Evolutionary conservation across 768 basidiomycete species (phyloP), one percentile per base, ranked within the genome.

Genomic region (Suillus luteus): DNA sequence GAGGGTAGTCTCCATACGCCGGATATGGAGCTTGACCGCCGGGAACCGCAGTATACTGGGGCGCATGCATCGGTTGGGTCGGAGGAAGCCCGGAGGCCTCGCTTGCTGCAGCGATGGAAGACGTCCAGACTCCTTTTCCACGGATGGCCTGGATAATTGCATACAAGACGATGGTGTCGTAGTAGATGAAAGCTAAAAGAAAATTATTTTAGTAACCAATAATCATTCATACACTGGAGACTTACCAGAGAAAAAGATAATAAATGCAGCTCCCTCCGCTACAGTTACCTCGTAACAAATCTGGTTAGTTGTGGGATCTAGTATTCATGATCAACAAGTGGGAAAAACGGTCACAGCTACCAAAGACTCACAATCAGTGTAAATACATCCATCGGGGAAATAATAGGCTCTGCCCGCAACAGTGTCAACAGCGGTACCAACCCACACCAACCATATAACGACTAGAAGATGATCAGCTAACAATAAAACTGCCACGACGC

Each of bases 161-260:
- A 38, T 67, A 73, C 51, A 70, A 52, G 31, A 75, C 37, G 22
- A 69, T 51, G 43, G 65, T 59, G 48, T 66, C 68, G 33, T 64
- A 68, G 61, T 73, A 75, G 10, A 73, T 40, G 59, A 75, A 70
- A 17, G 66, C 74, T 72, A 22, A 43, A n/a, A 40, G 46, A 11
- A 33, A 27, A 27, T 17, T 17, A 38, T 62, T 43, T 64, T 59
- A 24, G 10, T 12, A 14, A 55, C 24, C 12, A 10, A 22, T 19
- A 43, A 31, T 9, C 38, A 43, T 24, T 3, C 17, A 33, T 35
- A 43, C 44, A n/a, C 19, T 12, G 11, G 61, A n/a, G 46, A 5
- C 72, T 2, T 66, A 76, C 74, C 72, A 10, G 44, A 60, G 59
- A 66, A 64, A 65, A 76, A 73, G 59, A 64, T 67, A 19, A 65